Base-by-base conservation (phyloP, 208 protist genomes). In the Leishmania lainsoni region DNA sequence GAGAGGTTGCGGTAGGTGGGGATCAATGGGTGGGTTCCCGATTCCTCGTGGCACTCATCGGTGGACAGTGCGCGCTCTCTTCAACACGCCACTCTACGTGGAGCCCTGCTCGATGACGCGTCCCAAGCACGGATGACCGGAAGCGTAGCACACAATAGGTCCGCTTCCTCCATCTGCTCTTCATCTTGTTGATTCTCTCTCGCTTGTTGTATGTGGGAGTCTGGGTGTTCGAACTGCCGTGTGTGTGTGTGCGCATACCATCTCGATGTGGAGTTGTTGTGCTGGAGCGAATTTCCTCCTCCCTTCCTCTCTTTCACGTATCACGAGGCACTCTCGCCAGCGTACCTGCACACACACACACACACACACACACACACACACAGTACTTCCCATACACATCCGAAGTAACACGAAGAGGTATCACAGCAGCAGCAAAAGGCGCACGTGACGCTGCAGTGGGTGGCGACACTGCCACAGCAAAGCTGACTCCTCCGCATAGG, bases 241-340 rank as follows among this genome's bases (percentile, higher is more conserved):
- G 16, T 75, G 71, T 75, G n/a, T 75, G 71, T 75, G 71, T 75
- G n/a, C 59, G 71, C n/a, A 48, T 75, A 65, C 80, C 14, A 22
- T 48, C 52, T 78, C 26, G 42, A 79, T 35, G n/a, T 59, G 26
- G 20, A 54, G 14, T 45, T 45, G 42, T 65, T 80, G 68, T 65
- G 49, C 22, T 59, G 56, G 42, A 45, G 6, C 42, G 42, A 2
- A 6, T 72, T 56, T 71, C 26, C 39, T 71, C 35, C 3, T 71
- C 66, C 35, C 66, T 71, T 16, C 35, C 66, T 71, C 66, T 71
- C 49, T 63, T 32, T 71, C 5, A 32, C 56, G 56, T 26, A 16
- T 61, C 56, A 16, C 26, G 6, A 39, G 12, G 26, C 35, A 20
- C 66, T 45, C 66, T 71, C 26, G 16, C 35, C 66, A 16, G 35